Conservation (phyloP, 768 basidiomycete species). For the Phylloporus sp. region DNA sequence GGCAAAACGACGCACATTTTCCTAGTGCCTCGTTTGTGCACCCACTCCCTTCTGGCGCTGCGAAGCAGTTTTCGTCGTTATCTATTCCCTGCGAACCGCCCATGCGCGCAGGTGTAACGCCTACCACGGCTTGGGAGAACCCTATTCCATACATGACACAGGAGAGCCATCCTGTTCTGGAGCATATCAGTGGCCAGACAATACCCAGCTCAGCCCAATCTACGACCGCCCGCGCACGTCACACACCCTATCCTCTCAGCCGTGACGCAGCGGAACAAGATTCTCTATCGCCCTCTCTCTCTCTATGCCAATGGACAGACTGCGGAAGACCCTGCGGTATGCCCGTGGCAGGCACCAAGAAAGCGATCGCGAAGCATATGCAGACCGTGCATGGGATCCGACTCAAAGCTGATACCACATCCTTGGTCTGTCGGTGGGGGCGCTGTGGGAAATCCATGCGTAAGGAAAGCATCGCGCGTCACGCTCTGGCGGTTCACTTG, state of each 20-base stretch:
- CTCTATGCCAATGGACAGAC: constrained; percentile 15
- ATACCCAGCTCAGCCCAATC: not conserved
- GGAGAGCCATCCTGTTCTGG: not conserved
- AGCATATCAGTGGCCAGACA: not conserved
- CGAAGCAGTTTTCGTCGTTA: not conserved
- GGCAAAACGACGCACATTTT: not conserved
- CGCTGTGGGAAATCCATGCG: constrained; percentile 17
- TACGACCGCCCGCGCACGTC: not conserved
- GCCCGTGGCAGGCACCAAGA: constrained; percentile 1
- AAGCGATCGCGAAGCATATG: constrained; percentile 14
- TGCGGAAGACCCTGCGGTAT: not conserved
- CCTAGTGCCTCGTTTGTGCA: not conserved
- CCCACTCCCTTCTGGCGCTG: not conserved
- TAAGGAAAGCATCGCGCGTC: constrained; percentile 25
- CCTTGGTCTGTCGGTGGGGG: constrained; percentile 15
- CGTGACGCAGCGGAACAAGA: not conserved
- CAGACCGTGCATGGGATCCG: constrained; percentile 3
- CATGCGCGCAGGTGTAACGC: not conserved
- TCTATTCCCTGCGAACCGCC: not conserved
- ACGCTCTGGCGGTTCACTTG: constrained; percentile 23
- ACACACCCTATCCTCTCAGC: constrained; percentile 6
- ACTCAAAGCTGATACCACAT: constrained; percentile 7
- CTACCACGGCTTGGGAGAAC: not conserved
- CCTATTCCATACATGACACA: too few relatives aligned
- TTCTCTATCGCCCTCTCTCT: not conserved